Evolutionary conservation across 164 flowering plant species (phyloP).

Genomic region (Warburgia ugandensis): DNA sequence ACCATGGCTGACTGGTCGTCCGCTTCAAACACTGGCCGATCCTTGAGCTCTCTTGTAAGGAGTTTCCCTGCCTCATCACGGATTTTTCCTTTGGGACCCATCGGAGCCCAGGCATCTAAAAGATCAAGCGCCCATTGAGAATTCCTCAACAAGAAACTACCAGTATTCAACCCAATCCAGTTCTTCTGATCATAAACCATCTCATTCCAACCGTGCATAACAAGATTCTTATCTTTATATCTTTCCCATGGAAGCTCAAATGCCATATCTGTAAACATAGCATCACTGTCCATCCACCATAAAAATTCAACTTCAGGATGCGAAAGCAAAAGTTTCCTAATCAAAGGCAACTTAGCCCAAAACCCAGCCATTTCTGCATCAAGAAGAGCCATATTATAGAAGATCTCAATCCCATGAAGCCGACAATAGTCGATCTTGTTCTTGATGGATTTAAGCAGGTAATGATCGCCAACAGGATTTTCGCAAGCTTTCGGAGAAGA

Average conservation of each 20-base stretch:
- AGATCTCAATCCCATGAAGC: constrained; percentile 63
- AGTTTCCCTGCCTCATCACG: constrained; percentile 58
- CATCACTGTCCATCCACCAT: constrained; percentile 91
- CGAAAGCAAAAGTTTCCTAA: constrained; percentile 54
- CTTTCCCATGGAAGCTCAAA: constrained; percentile 79
- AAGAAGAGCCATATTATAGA: constrained; percentile 61
- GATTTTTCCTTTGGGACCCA: constrained; percentile 73
- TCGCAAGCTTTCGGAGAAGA: constrained; percentile 79
- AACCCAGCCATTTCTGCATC: constrained; percentile 88
- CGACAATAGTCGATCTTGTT: constrained; percentile 78
- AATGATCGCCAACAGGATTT: constrained; percentile 81
- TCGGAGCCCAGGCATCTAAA: constrained; percentile 70
- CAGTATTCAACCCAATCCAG: constrained; percentile 82
- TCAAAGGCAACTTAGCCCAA: constrained; percentile 72
- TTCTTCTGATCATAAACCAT: constrained; percentile 74
- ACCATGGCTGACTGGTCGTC: constrained; percentile 86
- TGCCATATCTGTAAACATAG: constrained; percentile 84
- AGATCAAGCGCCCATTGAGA: constrained; percentile 66
- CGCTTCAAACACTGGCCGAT: constrained; percentile 62
- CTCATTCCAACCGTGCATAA: constrained; percentile 79
- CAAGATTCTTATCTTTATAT: constrained; percentile 54
- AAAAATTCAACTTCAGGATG: constrained; percentile 73
- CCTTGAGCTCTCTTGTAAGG: constrained; percentile 52
- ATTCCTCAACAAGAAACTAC: constrained; percentile 62
- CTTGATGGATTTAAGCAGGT: constrained; percentile 64